A percentile compares a stretch with the other conserved stretches of the same genome.
Evolutionary conservation across 768 basidiomycete genomes (phyloP).

Genomic region (Termitomyces sp.): DNA sequence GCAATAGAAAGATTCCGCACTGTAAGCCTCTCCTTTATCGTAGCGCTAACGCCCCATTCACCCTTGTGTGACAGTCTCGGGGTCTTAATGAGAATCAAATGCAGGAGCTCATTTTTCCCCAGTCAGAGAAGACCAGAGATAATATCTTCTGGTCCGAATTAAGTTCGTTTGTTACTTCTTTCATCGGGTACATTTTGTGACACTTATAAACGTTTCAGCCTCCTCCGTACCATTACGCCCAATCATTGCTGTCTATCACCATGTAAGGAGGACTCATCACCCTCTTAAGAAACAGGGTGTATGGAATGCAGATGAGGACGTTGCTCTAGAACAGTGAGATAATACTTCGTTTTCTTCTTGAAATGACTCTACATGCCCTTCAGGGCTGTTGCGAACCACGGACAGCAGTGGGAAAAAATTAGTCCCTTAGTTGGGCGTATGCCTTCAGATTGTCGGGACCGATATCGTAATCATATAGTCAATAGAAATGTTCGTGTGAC

Average conservation of each 20-base stretch:
- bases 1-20: conserved; percentile 62
- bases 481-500: conserved; percentile 57
- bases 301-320: conserved; percentile 68
- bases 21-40: conserved; percentile 30
- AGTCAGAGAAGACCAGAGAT: conserved; percentile 54
- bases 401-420: conserved; percentile 81
- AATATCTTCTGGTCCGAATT: conserved; percentile 77
- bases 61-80: conserved; percentile 33
- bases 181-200: neutral
- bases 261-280: conserved; percentile 65
- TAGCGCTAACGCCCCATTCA: conserved; percentile 1
- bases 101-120: conserved; percentile 62
- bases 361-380: conserved; percentile 1
- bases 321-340: conserved; percentile 53
- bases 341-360: neutral
- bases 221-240: conserved; percentile 69
- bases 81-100: conserved; percentile 52
- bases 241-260: conserved; percentile 80
- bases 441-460: conserved; percentile 79
- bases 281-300: conserved; percentile 65
- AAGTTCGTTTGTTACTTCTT: conserved; percentile 39
- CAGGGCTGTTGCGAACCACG: conserved; percentile 66
- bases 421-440: conserved; percentile 65
- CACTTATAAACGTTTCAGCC: conserved; percentile 36
- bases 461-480: conserved; percentile 79